Percentiles rank a stretch among this genome's conserved stretches.
Evolutionary conservation across 78 protist species (phyloP).

Genomic region (Dictyostelium discoideum): dicty_2.7 NC_007089.4:5900001-5900500

Average conservation of each 20-base stretch:
- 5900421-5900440: constrained; percentile 9
- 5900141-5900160: background rate
- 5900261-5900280: constrained; percentile 68
- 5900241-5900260: background rate
- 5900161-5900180: constrained; percentile 73
- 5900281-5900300: constrained; percentile 81
- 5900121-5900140: background rate
- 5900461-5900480: constrained; percentile 93
- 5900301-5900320: constrained; percentile 92
- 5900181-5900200: constrained; percentile 13
- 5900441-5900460: constrained; percentile 79
- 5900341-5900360: constrained; percentile 4
- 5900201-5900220: background rate
- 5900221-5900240: constrained; percentile 67
- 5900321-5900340: constrained; percentile 91
- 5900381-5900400: constrained; percentile 20
- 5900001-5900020: constrained; percentile 44
- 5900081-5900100: background rate
- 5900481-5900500: constrained; percentile 94
- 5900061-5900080: constrained; percentile 22
- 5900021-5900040: constrained; percentile 50
- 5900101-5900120: constrained; percentile 25
- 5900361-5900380: constrained; percentile 42
- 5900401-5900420: constrained; percentile 81
- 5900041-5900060: constrained; percentile 28